These are phyloP conservation scores for Ettlia oleoabundans DNA, from an alignment of 139 green algal species.

Conservation along the genomic window DNA sequence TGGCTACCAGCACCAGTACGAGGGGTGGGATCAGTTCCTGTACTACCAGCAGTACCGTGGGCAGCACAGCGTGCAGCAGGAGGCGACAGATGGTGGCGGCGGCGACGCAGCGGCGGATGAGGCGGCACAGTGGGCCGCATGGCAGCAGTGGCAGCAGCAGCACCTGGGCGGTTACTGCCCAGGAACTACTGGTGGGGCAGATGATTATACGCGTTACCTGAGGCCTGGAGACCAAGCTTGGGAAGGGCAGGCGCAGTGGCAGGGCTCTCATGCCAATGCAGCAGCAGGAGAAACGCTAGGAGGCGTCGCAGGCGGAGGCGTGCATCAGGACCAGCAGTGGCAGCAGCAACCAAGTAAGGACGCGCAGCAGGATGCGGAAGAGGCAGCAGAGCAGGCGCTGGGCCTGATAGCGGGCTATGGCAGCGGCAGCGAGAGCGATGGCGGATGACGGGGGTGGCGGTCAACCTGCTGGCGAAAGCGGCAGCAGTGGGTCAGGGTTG, in stretches of 20 bases:
- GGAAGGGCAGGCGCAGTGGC: not conserved
- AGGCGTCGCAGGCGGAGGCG: not conserved
- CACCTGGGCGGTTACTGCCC: not conserved
- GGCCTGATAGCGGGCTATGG: constrained; percentile 27
- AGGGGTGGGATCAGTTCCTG: constrained; percentile 33
- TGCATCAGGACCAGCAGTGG: not conserved
- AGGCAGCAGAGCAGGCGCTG: constrained; percentile 18
- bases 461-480: too few relatives aligned
- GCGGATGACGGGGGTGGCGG: not conserved
- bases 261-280: constrained; percentile 1
- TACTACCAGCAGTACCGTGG: not conserved
- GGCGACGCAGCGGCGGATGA: not conserved
- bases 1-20: constrained; percentile 12
- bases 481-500: too few relatives aligned
- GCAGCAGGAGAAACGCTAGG: not conserved
- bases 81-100: not conserved
- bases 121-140: constrained; percentile 5
- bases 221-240: constrained; percentile 9
- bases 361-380: not conserved
- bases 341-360: not conserved
- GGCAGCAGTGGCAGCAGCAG: constrained; percentile 5
- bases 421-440: constrained; percentile 14
- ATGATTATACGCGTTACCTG: constrained; percentile 8
- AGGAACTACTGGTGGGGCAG: not conserved
- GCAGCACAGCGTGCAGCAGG: not conserved